A percentile compares a stretch with the other conserved stretches of the same genome.
Conservation (phyloP, 1,284 basidiomycete genomes). For the Irpex sp. region DNA sequence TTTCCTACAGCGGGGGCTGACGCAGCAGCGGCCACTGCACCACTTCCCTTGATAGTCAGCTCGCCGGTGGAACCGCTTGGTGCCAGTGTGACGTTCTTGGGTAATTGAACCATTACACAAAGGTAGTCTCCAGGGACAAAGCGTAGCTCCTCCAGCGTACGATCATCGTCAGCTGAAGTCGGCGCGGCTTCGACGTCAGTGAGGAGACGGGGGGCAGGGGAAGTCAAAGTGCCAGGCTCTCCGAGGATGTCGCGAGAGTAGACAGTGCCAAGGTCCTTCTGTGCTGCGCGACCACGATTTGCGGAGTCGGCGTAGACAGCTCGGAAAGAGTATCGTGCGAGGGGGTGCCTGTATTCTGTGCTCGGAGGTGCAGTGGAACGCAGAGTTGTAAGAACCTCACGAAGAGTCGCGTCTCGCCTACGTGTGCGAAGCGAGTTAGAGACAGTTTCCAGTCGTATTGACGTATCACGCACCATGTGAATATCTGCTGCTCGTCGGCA, state of each 20-base stretch:
- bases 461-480: constrained; percentile 55
- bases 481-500: constrained; percentile 75
- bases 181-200: constrained; percentile 43
- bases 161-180: constrained; percentile 42
- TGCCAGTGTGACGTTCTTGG: constrained; percentile 53
- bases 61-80: constrained; percentile 37
- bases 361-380: constrained; percentile 61
- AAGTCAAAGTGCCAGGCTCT: constrained; percentile 59
- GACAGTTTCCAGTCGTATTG: not conserved
- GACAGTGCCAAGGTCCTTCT: constrained; percentile 75
- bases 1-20: constrained; percentile 26
- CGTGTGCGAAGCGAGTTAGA: not conserved
- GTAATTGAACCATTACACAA: constrained; percentile 64
- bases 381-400: constrained; percentile 71
- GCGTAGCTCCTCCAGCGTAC: constrained; percentile 70
- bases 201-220: constrained; percentile 54
- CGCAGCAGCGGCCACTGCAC: constrained; percentile 23
- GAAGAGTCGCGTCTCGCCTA: constrained; percentile 77
- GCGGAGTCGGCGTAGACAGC: constrained; percentile 71
- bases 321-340: constrained; percentile 74
- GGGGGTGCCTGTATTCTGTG: constrained; percentile 70
- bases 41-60: constrained; percentile 45
- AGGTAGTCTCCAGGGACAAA: constrained; percentile 79
- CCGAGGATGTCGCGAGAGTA: constrained; percentile 79
- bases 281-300: constrained; percentile 62